Base-by-base conservation (phyloP, 805 yeast species). In the Debaryomyces maramus region DNA sequence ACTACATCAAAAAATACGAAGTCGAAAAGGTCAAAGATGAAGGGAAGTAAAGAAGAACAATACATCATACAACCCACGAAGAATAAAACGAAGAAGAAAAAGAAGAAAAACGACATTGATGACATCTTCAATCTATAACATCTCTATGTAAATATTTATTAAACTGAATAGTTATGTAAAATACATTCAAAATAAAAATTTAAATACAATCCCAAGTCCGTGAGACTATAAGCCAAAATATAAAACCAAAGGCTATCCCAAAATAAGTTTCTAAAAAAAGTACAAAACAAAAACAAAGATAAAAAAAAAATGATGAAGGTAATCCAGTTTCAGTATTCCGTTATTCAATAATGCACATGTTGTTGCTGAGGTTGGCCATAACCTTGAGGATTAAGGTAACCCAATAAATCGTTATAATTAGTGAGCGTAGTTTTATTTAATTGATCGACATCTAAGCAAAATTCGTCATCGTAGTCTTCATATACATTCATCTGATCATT, bases 21-120 rank as follows among this genome's bases (percentile, higher is more conserved):
- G 41, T 37, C 43, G 36, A 43, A 39, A 34, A 44, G 47, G 39
- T 39, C 41, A 41, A 40, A 41, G 32, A 38, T 41, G 11, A 36
- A 24, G 11, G 22, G 34, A n/a, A n/a, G n/a, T n/a, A n/a, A n/a
- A n/a, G n/a, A n/a, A n/a, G n/a, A n/a, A 26, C 8, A 23, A 7
- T 38, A 39, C 15, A 28, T 38, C 26, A 19, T 39, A 9, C 36
- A 18, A 16, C 31, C 38, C 7, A 43, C 40, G 35, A 46, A 48
- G 45, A 44, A 24, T 26, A 46, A 35, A 32, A 47, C 62, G 52
- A 72, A 70, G 55, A 72, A 72, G 43, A 73, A 70, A 55, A 78
- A 72, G 55, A 59, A 62, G 38, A 75, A 65, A 44, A 72, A 73
- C 33, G 83, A 81, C 8, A 87, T 87, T 40, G 93, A 85, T 59